Base-by-base conservation (phyloP, 441 rosid species). In the Francoa sonchifolia region DNA sequence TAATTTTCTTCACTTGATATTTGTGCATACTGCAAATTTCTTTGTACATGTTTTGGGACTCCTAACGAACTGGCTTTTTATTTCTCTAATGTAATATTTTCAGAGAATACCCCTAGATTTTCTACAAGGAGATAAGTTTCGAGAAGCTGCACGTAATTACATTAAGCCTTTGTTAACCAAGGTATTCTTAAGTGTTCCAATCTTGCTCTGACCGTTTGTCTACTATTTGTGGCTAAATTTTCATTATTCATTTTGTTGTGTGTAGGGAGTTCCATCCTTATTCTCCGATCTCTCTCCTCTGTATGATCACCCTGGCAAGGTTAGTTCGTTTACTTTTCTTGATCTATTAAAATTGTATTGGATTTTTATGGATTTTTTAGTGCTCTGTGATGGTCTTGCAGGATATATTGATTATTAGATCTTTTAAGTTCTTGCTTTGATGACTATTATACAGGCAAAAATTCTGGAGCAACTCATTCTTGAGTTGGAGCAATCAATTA, bases 101-200 rank as follows among this genome's bases (percentile, higher is more conserved):
- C 51, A 87, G 97, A 84, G 99, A 62, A 87, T 93, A 61, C 99
- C 99, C 0, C 83, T 93, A 54, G 96, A 93, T 79, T 93, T 93
- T 71, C 78, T 87, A 42, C 89, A 73, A 84, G 90, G 78, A 42
- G 74, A 82, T 52, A 67, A 65, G 54, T 84, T 93, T 54, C 72
- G 63, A 46, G 88, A 79, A 60, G 99, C 94, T 55, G 96, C 84
- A 15, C 69, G 67, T 46, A 74, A 64, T 40, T 93, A 93, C 62
- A 68, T 87, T 39, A 72, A 72, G 63, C 96, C 95, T 47, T 83
- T 84, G 19, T 67, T 87, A 54, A 77, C 93, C 8, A 92, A 92
- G 96, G 96, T 84, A 50, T 47, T 45, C 7, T 19, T 46, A 25
- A 20, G 35, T 33, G 30, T 41, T 36, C 41, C 47, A 29, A 15